A percentile compares a stretch with the other conserved stretches of the same genome.
These are phyloP conservation scores for Tubosaeta brunneosetosa DNA, from an alignment of 768 basidiomycete genomes.

Conservation along the genomic window DNA sequence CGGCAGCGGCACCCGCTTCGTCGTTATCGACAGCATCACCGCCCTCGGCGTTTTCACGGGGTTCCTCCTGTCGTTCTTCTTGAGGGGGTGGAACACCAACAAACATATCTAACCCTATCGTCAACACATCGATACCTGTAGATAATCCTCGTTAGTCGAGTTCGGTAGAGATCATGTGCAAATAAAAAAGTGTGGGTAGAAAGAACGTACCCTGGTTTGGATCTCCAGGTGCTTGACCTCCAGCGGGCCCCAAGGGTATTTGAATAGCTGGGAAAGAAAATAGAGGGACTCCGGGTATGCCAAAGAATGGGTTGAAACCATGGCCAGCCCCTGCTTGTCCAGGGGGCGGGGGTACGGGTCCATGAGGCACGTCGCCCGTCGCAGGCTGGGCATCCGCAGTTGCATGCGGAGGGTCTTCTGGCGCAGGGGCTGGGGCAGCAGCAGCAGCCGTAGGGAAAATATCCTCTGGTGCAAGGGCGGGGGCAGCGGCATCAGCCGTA, in stretches of 20 bases:
- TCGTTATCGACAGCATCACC: conserved; percentile 1
- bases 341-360: neutral
- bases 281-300: conserved; percentile 23
- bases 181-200: neutral
- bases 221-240: conserved; percentile 9
- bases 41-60: conserved; percentile 8
- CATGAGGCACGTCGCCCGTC: neutral
- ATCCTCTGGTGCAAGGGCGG: conserved; percentile 2
- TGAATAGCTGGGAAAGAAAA: conserved; percentile 25
- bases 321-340: conserved; percentile 5
- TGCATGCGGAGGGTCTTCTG: neutral
- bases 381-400: conserved; percentile 3
- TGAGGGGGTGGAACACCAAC: conserved; percentile 17
- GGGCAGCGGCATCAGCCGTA: conserved; percentile 2
- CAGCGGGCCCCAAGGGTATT: conserved; percentile 18
- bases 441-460: neutral
- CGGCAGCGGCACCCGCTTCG: conserved; percentile 4
- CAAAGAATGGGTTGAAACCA: conserved; percentile 11
- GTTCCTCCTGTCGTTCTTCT: conserved; percentile 7
- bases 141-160: conserved; percentile 17
- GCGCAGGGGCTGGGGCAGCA: neutral
- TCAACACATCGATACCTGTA: conserved; percentile 27
- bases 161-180: conserved; percentile 14
- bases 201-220: conserved; percentile 18
- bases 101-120: conserved; percentile 41